A percentile compares a stretch with the other conserved stretches of the same genome.
These are phyloP conservation scores for Paramecium bursaria DNA, from an alignment of 73 alveolate genomes.

Conservation along the genomic window DNA sequence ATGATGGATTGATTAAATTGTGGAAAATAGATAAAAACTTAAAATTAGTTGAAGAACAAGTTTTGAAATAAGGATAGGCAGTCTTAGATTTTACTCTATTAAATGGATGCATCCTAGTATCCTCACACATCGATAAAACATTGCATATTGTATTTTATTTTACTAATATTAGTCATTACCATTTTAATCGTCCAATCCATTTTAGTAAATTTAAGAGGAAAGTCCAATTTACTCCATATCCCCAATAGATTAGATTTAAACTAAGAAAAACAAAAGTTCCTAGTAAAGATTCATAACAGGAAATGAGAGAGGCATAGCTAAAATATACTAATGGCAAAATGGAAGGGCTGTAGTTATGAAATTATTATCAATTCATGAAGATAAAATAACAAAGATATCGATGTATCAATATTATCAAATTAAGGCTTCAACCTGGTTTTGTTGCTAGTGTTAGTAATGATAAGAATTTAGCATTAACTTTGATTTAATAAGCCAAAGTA, in stretches of 20 bases:
- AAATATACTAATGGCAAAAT: constrained; percentile 58
- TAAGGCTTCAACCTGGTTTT: constrained; percentile 57
- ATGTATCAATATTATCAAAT: not conserved
- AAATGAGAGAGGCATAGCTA: constrained; percentile 47
- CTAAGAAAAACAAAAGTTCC: not conserved
- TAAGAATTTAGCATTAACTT: constrained; percentile 15
- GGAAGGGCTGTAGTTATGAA: constrained; percentile 60
- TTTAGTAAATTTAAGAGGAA: constrained; percentile 22
- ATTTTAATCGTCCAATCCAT: constrained; percentile 32
- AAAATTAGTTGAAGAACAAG: constrained; percentile 23
- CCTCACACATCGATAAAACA: constrained; percentile 38
- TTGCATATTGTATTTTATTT: too few relatives aligned
- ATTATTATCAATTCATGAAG: constrained; percentile 21
- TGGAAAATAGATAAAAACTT: constrained; percentile 45
- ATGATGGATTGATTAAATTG: constrained; percentile 49
- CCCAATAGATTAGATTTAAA: constrained; percentile 33
- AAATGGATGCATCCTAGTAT: constrained; percentile 52
- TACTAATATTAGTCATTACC: constrained; percentile 31
- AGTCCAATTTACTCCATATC: constrained; percentile 37
- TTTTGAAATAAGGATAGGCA: constrained; percentile 25
- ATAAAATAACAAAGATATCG: constrained; percentile 55
- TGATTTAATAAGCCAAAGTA: constrained; percentile 35
- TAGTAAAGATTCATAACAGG: constrained; percentile 50
- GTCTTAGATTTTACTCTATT: constrained; percentile 52
- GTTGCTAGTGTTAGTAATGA: constrained; percentile 41